Evolutionary conservation across 2,329 filamentous ascomycete genomes (phyloP).

Genomic region (Neofusicoccum umdonicola): DNA sequence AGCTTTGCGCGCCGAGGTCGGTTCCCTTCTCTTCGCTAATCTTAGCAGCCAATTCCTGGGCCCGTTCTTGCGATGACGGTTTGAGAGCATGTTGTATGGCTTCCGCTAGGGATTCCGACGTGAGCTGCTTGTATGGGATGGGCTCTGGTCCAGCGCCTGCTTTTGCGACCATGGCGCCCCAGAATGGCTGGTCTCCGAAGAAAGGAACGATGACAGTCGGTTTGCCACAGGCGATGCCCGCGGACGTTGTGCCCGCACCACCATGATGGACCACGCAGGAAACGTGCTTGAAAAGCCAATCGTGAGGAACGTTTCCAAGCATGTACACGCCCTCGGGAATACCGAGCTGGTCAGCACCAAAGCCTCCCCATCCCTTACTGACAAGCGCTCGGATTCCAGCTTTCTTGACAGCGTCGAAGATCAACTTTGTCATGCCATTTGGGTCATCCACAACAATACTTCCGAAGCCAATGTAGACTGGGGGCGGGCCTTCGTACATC

Average conservation of each 20-base stretch:
- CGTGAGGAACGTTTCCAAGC: slow-evolving; percentile 81
- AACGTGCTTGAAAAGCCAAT: slow-evolving; percentile 83
- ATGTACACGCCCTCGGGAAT: slow-evolving; percentile 78
- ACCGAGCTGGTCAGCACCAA: slow-evolving; percentile 64
- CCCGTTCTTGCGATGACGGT: slow-evolving; percentile 35
- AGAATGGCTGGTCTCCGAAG: slow-evolving; percentile 50
- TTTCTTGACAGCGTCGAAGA: slow-evolving; percentile 44
- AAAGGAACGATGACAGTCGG: slow-evolving; percentile 84
- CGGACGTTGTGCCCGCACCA: slow-evolving; percentile 82
- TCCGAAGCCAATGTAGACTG: slow-evolving; percentile 43
- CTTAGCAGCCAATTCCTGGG: slow-evolving; percentile 36
- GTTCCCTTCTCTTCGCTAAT: slow-evolving; percentile 38
- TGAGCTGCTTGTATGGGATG: slow-evolving; percentile 39
- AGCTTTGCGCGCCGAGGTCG: slow-evolving; percentile 37
- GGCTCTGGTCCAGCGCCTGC: slow-evolving; percentile 42
- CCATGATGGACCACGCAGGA: slow-evolving; percentile 84
- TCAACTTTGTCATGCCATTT: slow-evolving; percentile 41
- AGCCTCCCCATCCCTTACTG: slow-evolving; percentile 84
- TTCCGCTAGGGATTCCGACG: slow-evolving; percentile 37
- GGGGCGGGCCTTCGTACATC: slow-evolving; percentile 31
- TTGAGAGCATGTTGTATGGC: slow-evolving; percentile 39
- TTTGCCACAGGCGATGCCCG: slow-evolving; percentile 75
- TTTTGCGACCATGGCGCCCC: slow-evolving; percentile 41
- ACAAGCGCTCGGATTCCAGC: slow-evolving; percentile 75
- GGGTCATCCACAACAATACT: slow-evolving; percentile 44